A percentile compares a stretch with the other conserved stretches of the same genome.
phyloP scores from a whole-genome alignment of 352 stramenopile genomes.

The Phytophthora litchii region DNA sequence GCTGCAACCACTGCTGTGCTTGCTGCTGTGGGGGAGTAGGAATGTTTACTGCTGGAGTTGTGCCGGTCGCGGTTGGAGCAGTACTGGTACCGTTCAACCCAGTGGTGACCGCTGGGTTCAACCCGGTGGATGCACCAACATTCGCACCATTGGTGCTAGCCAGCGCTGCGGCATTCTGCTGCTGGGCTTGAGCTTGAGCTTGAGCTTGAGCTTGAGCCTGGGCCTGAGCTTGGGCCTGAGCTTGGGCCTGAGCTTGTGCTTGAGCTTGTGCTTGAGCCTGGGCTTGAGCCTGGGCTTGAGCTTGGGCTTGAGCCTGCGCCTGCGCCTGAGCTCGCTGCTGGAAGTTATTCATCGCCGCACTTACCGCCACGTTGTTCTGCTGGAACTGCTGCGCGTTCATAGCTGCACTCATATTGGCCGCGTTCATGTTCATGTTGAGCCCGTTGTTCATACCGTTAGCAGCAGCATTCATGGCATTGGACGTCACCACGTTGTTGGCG shows the following conservation, averaged over 20 bases:
- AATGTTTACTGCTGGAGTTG: conserved; percentile 34
- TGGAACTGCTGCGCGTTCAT: conserved; percentile 52
- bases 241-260: conserved; percentile 32
- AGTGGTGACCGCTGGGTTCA: conserved; percentile 38
- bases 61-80: conserved; percentile 26
- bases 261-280: conserved; percentile 37
- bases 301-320: conserved; percentile 38
- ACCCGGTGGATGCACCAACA: conserved; percentile 25
- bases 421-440: conserved; percentile 52
- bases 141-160: conserved; percentile 23
- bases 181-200: conserved; percentile 27
- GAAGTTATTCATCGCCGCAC: conserved; percentile 62
- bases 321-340: conserved; percentile 55
- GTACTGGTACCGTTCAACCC: conserved; percentile 34
- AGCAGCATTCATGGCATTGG: conserved; percentile 35
- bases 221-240: conserved; percentile 23
- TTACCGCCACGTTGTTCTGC: conserved; percentile 37
- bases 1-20: conserved; percentile 82
- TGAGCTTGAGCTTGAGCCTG: conserved; percentile 33
- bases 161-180: conserved; percentile 28
- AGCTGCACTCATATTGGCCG: conserved; percentile 29
- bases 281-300: conserved; percentile 41
- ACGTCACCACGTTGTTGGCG: conserved; percentile 33
- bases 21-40: conserved; percentile 63
- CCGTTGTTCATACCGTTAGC: conserved; percentile 34